Base-by-base conservation (phyloP, 768 basidiomycete genomes). In the Megacollybia marginata region DNA sequence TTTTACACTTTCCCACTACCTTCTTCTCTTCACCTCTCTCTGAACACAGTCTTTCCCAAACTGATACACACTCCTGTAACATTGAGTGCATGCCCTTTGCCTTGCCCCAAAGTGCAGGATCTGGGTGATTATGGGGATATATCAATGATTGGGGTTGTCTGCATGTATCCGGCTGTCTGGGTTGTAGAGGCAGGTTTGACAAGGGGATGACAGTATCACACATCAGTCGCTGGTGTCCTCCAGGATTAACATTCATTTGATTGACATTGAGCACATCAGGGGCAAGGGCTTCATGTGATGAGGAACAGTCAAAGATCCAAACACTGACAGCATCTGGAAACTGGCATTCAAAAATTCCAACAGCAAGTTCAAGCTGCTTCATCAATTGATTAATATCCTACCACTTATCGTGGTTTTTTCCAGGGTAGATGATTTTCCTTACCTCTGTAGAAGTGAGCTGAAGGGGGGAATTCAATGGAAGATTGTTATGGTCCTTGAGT, bases 261-360 rank as follows among this genome's bases (percentile, higher is more conserved):
- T 63, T 65, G 58, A 63, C 62, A 2, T 62, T 59, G 33, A 59
- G 58, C 18, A 48, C 56, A 50, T 62, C 56, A 1, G 62, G 52
- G 4, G 61, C 58, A 47, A 64, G 1, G 59, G 64, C n/a, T n/a
- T n/a, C n/a, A n/a, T n/a, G n/a, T n/a, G n/a, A n/a, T n/a, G n/a
- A n/a, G n/a, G n/a, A n/a, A 44, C 59, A 58, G 46, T 65, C 58
- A 43, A 64, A 64, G 28, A 58, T 44, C 13, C 55, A 63, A 20
- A 60, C 48, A 1, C 46, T 54, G 8, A 55, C 16, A 3, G 49
- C 54, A 23, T 53, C 48, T 8, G 55, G 61, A 46, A 57, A 57
- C 42, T 59, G 54, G 8, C 23, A 16, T 42, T 65, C 52, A 44
- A 62, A 61, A 3, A 64, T 57, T 20, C 54, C 45, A 31, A 57